Evolutionary conservation across 139 green algal genomes (phyloP).

Genomic region (Ettlia oleoabundans): DNA sequence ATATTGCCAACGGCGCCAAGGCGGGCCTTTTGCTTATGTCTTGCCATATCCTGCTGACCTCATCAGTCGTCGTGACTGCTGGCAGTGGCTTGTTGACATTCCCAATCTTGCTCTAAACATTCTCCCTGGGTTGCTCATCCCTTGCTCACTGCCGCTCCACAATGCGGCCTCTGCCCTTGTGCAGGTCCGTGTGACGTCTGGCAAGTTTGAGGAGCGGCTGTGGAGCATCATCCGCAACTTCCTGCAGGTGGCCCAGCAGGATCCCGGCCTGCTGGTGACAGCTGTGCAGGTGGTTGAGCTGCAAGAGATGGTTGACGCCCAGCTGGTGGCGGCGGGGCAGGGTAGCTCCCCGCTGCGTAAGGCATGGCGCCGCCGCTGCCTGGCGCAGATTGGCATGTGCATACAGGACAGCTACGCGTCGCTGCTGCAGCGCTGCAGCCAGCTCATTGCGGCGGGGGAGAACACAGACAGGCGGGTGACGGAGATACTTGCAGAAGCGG

Average conservation of each 20-base stretch:
- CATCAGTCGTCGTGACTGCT: too few relatives aligned
- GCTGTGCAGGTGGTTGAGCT: constrained; percentile 81
- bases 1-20: too few relatives aligned
- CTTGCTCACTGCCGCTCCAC: not conserved
- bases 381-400: constrained; percentile 57
- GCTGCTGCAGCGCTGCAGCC: constrained; percentile 57
- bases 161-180: not conserved
- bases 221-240: constrained; percentile 71
- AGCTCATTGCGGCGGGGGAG: constrained; percentile 47
- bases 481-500: constrained; percentile 62
- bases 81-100: too few relatives aligned
- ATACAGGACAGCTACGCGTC: constrained; percentile 53
- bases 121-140: not conserved
- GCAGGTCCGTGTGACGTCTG: constrained; percentile 61
- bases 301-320: constrained; percentile 72
- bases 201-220: constrained; percentile 76
- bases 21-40: too few relatives aligned
- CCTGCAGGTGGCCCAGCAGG: constrained; percentile 52
- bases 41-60: too few relatives aligned
- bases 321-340: constrained; percentile 52
- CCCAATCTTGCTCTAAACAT: too few relatives aligned
- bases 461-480: constrained; percentile 50
- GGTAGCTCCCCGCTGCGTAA: constrained; percentile 46
- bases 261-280: constrained; percentile 78
- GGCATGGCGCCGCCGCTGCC: constrained; percentile 49